Base-by-base conservation (phyloP, 164 flowering plant genomes). In the Magnolia kwangsiensis region DNA sequence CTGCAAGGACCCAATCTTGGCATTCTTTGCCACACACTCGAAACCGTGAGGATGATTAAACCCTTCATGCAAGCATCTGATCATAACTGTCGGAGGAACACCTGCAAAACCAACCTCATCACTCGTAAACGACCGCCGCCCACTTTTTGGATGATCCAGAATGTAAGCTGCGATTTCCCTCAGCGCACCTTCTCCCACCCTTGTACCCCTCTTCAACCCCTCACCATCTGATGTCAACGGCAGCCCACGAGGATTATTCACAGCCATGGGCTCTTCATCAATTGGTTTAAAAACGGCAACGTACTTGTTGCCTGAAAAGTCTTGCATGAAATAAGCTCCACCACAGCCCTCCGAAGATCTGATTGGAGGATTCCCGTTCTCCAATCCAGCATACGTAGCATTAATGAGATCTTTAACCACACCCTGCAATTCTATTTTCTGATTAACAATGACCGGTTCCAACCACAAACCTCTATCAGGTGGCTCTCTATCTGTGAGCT, bases 211-310 rank as follows among this genome's bases (percentile, higher is more conserved):
- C 78, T 92, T 92, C 83, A 92, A 67, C 14, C 97, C 97, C 82
- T 88, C 93, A 8, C 94, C 93, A 73, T 89, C 73, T n/a, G 76
- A 8, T 14, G 97, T 88, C 64, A 84, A 11, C 14, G 95, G 94
- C 7, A 88, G 78, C 58, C 89, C 90, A 14, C 77, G 87, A 37
- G 97, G 97, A 50, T 89, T 92, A 73, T 92, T 88, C 50, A 82
- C 83, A 68, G 97, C 93, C 86, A 82, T 86, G 8, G 97, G 97
- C 58, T 92, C 97, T 82, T 92, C 97, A 81, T 92, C 97, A 6
- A 87, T 80, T 0, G 97, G 97, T 86, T 92, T 92, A 74, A 92
- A 90, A 68, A 92, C 84, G 16, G 91, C 76, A 29, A 89, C 81
- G 78, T 80, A 81, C 50, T 86, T 77, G 49, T 78, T 69, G 5